Base-by-base conservation (phyloP, 805 yeast genomes). In the Candida andamanensis region DNA sequence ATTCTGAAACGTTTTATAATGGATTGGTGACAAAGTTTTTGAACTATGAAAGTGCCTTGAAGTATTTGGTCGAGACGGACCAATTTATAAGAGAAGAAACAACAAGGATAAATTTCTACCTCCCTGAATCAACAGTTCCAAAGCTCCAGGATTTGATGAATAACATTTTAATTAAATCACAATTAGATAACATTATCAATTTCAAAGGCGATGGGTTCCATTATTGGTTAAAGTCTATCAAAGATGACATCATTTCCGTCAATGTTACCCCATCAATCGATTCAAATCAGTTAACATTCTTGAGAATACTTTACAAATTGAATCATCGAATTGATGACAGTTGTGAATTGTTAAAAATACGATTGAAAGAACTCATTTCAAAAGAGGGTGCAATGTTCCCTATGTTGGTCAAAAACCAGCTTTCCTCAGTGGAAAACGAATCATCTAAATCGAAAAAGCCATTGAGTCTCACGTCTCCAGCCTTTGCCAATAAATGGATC, bases 401-500 rank as follows among this genome's bases (percentile, higher is more conserved):
- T 2, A 36, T 24, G 2, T 42, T 47, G n/a, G 52, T 60, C n/a
- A 46, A 40, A 24, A 41, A 42, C 19, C 15, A 26, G 10, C 28
- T 46, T 7, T 16, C 15, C 17, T 8, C 10, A 19, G 22, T 19
- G 8, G 10, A 8, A 8, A 11, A 19, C 21, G 30, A 16, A 11
- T 19, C 23, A 15, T 20, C 27, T 9, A 18, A 17, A 6, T 24
- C 36, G 5, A 17, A 15, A 11, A 23, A 28, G 14, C 26, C 37
- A 40, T 34, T 33, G 45, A 24, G 36, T n/a, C 14, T 49, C 13
- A 49, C 38, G 32, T 57, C 69, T 36, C 54, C 78, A 6, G 58
- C 63, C 30, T 72, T 70, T 43, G 92, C 95, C 0, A 65, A 74
- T 3, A 63, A 66, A 32, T 87, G 94, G 90, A 70, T 84, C 7